phyloP scores from a whole-genome alignment of 129 eudicot genomes.

The Artemisia argyi region DNA sequence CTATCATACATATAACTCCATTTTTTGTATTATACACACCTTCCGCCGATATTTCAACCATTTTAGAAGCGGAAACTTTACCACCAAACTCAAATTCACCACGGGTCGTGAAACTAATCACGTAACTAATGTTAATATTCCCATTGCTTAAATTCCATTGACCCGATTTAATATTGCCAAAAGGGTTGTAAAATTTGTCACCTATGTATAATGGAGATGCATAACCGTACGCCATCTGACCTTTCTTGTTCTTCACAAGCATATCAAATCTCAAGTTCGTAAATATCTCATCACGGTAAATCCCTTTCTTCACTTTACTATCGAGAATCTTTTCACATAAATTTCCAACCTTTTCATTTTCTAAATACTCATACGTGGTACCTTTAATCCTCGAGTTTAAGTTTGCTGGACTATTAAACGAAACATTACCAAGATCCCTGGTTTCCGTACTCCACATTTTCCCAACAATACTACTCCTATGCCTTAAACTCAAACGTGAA shows the following conservation, averaged over 20 bases:
- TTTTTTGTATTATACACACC: conserved; percentile 61
- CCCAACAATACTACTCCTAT: conserved; percentile 68
- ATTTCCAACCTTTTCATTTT: conserved; percentile 40
- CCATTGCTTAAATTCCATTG: conserved; percentile 25
- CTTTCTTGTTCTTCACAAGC: conserved; percentile 54
- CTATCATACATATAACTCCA: conserved; percentile 79
- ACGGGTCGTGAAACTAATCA: conserved; percentile 42
- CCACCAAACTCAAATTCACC: conserved; percentile 53
- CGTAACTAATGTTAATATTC: conserved; percentile 63
- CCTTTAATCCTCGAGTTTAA: conserved; percentile 31
- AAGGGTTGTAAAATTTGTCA: conserved; percentile 38
- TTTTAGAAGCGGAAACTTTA: conserved; percentile 21
- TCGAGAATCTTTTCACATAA: conserved; percentile 37
- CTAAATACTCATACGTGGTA: conserved; percentile 54
- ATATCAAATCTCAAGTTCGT: conserved; percentile 80
- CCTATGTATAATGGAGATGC: conserved; percentile 66
- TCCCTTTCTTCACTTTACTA: conserved; percentile 34
- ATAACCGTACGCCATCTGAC: conserved; percentile 54
- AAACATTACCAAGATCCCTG: conserved; percentile 48
- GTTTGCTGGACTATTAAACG: conserved; percentile 45
- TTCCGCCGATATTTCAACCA: conserved; percentile 70
- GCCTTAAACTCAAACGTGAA: conserved; percentile 46
- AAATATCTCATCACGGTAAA: conserved; percentile 60
- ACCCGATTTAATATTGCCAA: conserved; percentile 4
- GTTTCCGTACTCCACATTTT: conserved; percentile 73